Percentiles rank a stretch among this genome's conserved stretches.
These are phyloP conservation scores for Eimeria necatrix DNA, from an alignment of 169 alveolate genomes.

Conservation along the genomic window DNA sequence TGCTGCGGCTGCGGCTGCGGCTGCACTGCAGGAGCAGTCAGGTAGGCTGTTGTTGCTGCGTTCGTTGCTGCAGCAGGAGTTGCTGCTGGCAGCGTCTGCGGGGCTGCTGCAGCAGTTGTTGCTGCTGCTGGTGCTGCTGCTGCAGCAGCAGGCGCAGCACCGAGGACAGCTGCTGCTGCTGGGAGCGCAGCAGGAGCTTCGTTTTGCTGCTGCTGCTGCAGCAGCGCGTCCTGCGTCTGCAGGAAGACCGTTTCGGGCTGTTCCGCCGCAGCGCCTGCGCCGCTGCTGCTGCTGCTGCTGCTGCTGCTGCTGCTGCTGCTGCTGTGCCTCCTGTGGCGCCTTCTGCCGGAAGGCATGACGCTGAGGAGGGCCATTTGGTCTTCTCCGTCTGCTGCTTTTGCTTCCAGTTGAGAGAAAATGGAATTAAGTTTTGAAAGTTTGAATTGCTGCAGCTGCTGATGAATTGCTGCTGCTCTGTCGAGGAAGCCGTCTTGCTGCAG, in stretches of 20 bases:
- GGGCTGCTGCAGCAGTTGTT: not conserved
- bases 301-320: constrained; percentile 35
- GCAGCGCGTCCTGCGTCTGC: not conserved
- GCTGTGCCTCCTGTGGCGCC: not conserved
- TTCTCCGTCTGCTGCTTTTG: not conserved
- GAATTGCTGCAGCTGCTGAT: constrained; percentile 15
- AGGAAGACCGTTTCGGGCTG: not conserved
- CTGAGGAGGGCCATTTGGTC: not conserved
- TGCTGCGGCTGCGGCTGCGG: not conserved
- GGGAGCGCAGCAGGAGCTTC: not conserved
- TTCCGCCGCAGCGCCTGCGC: not conserved
- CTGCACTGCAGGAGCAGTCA: not conserved
- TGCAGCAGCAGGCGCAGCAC: not conserved
- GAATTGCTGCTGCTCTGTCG: constrained; percentile 43
- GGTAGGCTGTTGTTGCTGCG: not conserved
- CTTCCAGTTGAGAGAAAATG: not conserved
- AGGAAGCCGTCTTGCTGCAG: constrained; percentile 70
- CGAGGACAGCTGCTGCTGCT: not conserved
- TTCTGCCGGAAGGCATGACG: not conserved
- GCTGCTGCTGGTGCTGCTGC: not conserved
- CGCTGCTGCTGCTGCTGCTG: not conserved
- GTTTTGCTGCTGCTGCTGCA: no score
- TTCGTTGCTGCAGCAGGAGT: not conserved
- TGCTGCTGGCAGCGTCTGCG: not conserved
- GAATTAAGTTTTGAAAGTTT: constrained; percentile 23